Conservation (phyloP, 2,329 filamentous ascomycete species). For the Juglanconis juglandina region DNA sequence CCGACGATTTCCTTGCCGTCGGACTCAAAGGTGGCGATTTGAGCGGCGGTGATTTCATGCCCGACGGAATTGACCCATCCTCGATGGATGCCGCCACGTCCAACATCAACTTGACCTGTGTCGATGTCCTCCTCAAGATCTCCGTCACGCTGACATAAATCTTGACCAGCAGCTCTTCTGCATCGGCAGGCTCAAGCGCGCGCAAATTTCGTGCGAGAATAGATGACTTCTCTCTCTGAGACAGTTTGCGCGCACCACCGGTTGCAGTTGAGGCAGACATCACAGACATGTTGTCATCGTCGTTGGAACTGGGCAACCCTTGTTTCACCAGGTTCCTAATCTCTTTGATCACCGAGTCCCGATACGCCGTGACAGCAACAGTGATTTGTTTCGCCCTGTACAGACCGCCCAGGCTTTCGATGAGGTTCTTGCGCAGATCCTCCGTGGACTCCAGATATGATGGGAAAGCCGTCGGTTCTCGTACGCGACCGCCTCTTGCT, state of each 20-base stretch:
- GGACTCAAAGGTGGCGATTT: conserved; percentile 54
- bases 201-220: conserved; percentile 85
- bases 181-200: conserved; percentile 76
- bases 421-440: conserved; percentile 66
- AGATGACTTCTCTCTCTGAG: conserved; percentile 84
- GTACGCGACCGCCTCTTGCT: conserved; percentile 61
- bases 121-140: conserved; percentile 77
- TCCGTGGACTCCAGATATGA: conserved; percentile 74
- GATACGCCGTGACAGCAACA: conserved; percentile 77
- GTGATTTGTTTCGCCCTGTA: conserved; percentile 76
- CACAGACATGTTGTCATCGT: conserved; percentile 89
- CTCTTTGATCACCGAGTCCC: conserved; percentile 80
- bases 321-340: conserved; percentile 80
- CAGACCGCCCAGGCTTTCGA: conserved; percentile 72
- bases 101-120: conserved; percentile 90
- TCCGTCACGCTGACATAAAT: conserved; percentile 89
- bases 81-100: conserved; percentile 81
- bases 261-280: conserved; percentile 77
- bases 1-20: conserved; percentile 35
- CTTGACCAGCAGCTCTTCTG: conserved; percentile 75
- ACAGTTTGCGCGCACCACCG: conserved; percentile 59
- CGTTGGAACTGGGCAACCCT: conserved; percentile 85
- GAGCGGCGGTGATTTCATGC: conserved; percentile 44
- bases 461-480: conserved; percentile 68
- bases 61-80: conserved; percentile 34